Evolutionary conservation across 106 monocot species (phyloP), one percentile per base, ranked within the genome.

Genomic region (Chionographis japonica): DNA sequence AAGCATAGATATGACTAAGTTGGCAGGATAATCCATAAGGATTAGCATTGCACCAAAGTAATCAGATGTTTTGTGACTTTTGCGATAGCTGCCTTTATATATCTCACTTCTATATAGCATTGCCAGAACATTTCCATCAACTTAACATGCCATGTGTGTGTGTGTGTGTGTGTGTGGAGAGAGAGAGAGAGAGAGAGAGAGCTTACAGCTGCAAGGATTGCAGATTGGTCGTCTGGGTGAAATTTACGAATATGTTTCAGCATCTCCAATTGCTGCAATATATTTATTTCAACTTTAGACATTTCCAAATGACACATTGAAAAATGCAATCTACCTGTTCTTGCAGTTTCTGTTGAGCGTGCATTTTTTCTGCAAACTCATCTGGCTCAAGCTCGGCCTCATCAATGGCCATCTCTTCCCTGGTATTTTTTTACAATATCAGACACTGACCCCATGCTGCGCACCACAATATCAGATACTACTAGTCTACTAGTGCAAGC

Each of bases 231-330:
- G 9, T 84, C 85, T 59, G 77, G 84, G n/a, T 70, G 74, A 80
- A 85, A 91, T 57, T 75, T 91, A 18, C 91, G 74, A n/a, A 91
- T 91, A 8, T 81, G 60, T 63, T 85, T 85, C 9, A 95, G 68
- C 94, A 91, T 91, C 76, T 90, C 79, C 68, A 91, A 52, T 95
- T 95, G 94, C 94, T 91, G 83, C 77, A 69, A 72, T 10, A 58
- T 12, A 38, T 51, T 63, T 10, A 53, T 57, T 64, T 62, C 12
- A 27, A 42, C 39, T 14, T 4, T 52, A 56, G n/a, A 50, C n/a
- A 10, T 9, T 9, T 40, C 60, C 50, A 4, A 52, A 14, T 5
- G 55, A 41, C 7, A 64, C 43, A 15, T n/a, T 12, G 27, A 37
- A 50, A 10, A 40, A 41, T 6, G 19, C 8, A 19, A 65, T 27